phyloP scores from a whole-genome alignment of 768 basidiomycete species.

The Leccinum uliginosum region DNA sequence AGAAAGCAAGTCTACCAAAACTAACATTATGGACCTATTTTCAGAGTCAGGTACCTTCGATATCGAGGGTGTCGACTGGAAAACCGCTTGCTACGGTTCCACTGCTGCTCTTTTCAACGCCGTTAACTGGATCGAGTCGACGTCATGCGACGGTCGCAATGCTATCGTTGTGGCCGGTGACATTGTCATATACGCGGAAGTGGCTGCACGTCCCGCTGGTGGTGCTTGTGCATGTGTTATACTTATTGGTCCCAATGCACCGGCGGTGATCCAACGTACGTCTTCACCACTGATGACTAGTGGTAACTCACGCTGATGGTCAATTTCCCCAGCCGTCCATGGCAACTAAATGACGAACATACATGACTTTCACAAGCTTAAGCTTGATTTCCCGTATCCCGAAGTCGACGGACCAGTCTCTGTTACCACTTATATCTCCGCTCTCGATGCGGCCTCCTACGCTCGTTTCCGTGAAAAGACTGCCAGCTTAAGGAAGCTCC shows the following conservation, averaged over 20 bases:
- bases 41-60: slow-evolving; percentile 89
- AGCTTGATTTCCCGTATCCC: slow-evolving; percentile 91
- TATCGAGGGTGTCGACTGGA: slow-evolving; percentile 95
- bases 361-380: slow-evolving; percentile 99
- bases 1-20: slow-evolving; percentile 99
- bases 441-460: slow-evolving; percentile 90
- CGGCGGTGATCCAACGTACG: slow-evolving; percentile 92
- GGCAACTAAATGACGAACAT: slow-evolving; percentile 97
- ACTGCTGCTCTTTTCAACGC: slow-evolving; percentile 99
- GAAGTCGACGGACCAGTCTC: slow-evolving; percentile 97
- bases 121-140: slow-evolving; percentile 95
- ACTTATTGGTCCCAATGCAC: slow-evolving; percentile 94
- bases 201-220: slow-evolving; percentile 90
- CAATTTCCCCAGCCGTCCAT: slow-evolving; percentile 68
- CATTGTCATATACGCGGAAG: slow-evolving; percentile 97
- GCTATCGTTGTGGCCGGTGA: slow-evolving; percentile 97
- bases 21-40: slow-evolving; percentile 97
- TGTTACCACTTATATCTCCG: slow-evolving; percentile 90
- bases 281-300: slow-evolving; percentile 13
- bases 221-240: slow-evolving; percentile 96
- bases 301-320: slow-evolving; percentile 5
- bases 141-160: slow-evolving; percentile 95
- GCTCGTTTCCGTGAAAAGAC: slow-evolving; percentile 78
- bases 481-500: slow-evolving; percentile 55
- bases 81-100: slow-evolving; percentile 99